phyloP scores from a whole-genome alignment of 768 basidiomycete genomes.

The Leccinum arenicola region DNA sequence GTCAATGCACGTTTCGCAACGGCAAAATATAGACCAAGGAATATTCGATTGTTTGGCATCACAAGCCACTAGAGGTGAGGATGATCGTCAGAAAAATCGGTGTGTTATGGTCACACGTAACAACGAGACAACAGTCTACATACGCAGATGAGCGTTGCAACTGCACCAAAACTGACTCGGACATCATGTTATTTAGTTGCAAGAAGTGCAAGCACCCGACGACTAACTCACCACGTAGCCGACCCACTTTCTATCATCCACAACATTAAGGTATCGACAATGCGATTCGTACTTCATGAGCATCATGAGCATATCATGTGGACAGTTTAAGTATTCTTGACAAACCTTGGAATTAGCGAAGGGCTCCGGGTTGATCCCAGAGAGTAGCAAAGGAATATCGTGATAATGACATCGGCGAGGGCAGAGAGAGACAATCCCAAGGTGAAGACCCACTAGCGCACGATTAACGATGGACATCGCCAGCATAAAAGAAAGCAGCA shows the following conservation, averaged over 20 bases:
- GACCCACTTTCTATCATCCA: slow-evolving; percentile 26
- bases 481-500: not conserved
- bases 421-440: slow-evolving; percentile 45
- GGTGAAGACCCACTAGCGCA: slow-evolving; percentile 43
- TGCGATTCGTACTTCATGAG: slow-evolving; percentile 18
- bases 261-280: slow-evolving; percentile 22
- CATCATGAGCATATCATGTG: not conserved
- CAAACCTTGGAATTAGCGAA: slow-evolving; percentile 36
- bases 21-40: slow-evolving; percentile 24
- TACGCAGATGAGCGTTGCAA: slow-evolving; percentile 20
- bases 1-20: slow-evolving; percentile 21
- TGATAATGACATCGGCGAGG: slow-evolving; percentile 45
- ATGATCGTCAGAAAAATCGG: not conserved
- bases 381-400: slow-evolving; percentile 39
- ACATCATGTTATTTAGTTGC: not conserved
- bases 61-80: slow-evolving; percentile 13
- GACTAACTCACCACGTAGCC: slow-evolving; percentile 16
- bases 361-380: slow-evolving; percentile 34
- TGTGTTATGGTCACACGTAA: not conserved
- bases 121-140: not conserved
- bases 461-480: not conserved
- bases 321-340: not conserved
- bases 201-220: no score
- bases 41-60: slow-evolving; percentile 27
- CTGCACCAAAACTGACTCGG: slow-evolving; percentile 12